phyloP scores from a whole-genome alignment of 2,329 filamentous ascomycete species.

The Colletotrichum theobromicola region DNA sequence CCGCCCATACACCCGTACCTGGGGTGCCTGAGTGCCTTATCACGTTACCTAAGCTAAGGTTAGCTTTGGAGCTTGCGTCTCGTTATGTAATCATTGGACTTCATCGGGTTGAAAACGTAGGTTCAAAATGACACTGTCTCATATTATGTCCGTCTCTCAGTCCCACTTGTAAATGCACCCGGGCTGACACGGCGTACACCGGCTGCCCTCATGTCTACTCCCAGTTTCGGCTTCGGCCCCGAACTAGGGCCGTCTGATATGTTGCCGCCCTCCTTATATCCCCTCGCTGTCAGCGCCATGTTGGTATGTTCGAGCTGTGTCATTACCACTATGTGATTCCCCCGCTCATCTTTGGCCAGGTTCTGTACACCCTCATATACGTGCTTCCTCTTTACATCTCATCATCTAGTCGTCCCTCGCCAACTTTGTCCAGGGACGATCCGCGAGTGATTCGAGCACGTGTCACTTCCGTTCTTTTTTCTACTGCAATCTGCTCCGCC shows the following conservation, averaged over 20 bases:
- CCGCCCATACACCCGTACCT: too few species aligned
- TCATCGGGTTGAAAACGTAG: neutral
- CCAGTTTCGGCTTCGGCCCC: neutral
- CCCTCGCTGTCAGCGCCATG: slow-evolving; percentile 13
- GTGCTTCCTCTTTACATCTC: slow-evolving; percentile 91
- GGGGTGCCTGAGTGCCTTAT: too few species aligned
- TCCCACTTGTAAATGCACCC: neutral
- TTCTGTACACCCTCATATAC: slow-evolving; percentile 86
- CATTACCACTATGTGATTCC: too few species aligned
- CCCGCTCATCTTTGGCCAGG: slow-evolving; percentile 44
- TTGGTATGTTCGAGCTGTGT: slow-evolving; percentile 10
- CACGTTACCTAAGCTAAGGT: too few species aligned
- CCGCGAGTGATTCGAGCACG: slow-evolving; percentile 88
- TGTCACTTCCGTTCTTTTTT: slow-evolving; percentile 78
- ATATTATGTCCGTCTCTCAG: neutral
- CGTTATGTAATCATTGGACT: neutral
- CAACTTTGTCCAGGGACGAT: slow-evolving; percentile 81
- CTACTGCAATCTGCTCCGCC: slow-evolving; percentile 71
- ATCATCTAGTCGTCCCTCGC: slow-evolving; percentile 77
- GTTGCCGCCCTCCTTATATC: neutral
- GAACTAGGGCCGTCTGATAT: neutral
- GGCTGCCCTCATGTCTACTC: neutral
- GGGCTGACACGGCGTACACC: neutral
- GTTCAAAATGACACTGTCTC: neutral
- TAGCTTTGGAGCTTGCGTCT: neutral